A percentile compares a stretch with the other conserved stretches of the same genome.
Conservation (phyloP, 2,329 filamentous ascomycete species). For the Fusarium sp. region DNA sequence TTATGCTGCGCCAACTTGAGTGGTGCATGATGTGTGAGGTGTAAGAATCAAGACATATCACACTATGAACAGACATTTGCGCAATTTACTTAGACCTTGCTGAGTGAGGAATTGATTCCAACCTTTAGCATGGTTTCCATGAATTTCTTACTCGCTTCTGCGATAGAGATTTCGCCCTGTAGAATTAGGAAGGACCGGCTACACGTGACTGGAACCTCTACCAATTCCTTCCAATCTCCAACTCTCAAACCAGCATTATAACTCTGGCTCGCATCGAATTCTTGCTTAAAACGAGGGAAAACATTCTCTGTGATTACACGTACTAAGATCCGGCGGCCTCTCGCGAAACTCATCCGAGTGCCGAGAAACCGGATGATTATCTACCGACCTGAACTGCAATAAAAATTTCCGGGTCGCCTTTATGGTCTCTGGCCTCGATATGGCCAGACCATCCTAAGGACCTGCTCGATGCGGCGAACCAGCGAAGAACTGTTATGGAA, state of each 20-base stretch:
- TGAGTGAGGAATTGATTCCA: background rate
- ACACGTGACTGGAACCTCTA: background rate
- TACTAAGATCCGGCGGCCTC: constrained; percentile 10
- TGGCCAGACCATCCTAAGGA: constrained; percentile 15
- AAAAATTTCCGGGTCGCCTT: constrained; percentile 2
- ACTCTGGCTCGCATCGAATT: background rate
- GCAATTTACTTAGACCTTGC: background rate
- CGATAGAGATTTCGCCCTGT: background rate
- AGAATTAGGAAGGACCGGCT: background rate
- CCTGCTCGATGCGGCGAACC: constrained; percentile 13
- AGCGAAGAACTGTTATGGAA: background rate
- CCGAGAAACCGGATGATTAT: constrained; percentile 20
- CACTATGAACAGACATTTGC: background rate
- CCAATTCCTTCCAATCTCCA: background rate
- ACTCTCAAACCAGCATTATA: background rate
- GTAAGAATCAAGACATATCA: background rate
- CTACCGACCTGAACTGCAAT: constrained; percentile 13
- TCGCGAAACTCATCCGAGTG: background rate
- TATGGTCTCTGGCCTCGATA: constrained; percentile 7
- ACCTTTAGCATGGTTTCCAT: background rate
- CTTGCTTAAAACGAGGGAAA: background rate
- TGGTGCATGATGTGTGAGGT: background rate
- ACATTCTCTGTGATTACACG: background rate
- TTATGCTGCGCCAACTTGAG: background rate
- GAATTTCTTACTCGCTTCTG: background rate